Evolutionary conservation across 2,329 filamentous ascomycete genomes (phyloP).

Genomic region (Lasiodiplodia theobromae): DNA sequence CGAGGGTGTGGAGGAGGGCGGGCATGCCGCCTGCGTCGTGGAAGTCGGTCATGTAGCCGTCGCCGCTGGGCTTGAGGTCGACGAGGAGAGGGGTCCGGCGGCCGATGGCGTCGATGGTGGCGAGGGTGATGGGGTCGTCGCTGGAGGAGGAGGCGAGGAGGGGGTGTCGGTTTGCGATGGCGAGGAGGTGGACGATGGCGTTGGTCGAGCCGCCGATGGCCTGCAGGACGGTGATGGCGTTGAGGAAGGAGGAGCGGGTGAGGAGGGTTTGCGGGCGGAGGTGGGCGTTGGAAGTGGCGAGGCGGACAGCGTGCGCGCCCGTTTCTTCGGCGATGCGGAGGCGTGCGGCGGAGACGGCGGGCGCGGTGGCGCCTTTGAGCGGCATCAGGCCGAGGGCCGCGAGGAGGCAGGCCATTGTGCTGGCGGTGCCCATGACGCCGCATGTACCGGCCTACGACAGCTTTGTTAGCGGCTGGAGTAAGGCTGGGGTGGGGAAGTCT

Average conservation of each 20-base stretch:
- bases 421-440: slow-evolving; percentile 65
- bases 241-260: slow-evolving; percentile 57
- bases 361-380: slow-evolving; percentile 59
- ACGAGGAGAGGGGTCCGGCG: slow-evolving; percentile 83
- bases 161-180: slow-evolving; percentile 59
- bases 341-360: slow-evolving; percentile 60
- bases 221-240: slow-evolving; percentile 54
- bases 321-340: slow-evolving; percentile 63
- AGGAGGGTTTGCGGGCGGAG: slow-evolving; percentile 42
- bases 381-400: slow-evolving; percentile 62
- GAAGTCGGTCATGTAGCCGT: slow-evolving; percentile 86
- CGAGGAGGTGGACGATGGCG: slow-evolving; percentile 53
- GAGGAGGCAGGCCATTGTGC: slow-evolving; percentile 63
- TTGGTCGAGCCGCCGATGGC: slow-evolving; percentile 55
- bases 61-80: slow-evolving; percentile 81
- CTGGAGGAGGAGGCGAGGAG: slow-evolving; percentile 36
- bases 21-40: slow-evolving; percentile 83
- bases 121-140: slow-evolving; percentile 76
- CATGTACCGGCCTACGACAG: slow-evolving; percentile 55
- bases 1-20: slow-evolving; percentile 80
- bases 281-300: slow-evolving; percentile 36
- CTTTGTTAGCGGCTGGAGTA: not conserved
- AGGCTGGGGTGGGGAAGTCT: not conserved
- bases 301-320: slow-evolving; percentile 56
- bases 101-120: slow-evolving; percentile 79